Conservation (phyloP, 2,329 filamentous ascomycete species). For the Aspergillus tubingensis region DNA sequence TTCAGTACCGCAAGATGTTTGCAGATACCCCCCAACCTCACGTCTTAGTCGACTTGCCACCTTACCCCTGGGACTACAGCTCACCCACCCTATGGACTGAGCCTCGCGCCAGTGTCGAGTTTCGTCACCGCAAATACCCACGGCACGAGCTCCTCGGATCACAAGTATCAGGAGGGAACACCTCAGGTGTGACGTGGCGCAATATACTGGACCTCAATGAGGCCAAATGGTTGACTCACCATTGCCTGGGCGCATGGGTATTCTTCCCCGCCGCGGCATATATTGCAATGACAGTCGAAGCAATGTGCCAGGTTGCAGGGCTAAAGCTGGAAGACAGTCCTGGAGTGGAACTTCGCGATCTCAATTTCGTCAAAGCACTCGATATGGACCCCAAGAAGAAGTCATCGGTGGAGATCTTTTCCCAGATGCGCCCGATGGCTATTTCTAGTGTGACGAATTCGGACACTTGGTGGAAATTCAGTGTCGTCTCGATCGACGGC, state of each 20-base stretch:
- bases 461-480: neutral
- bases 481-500: neutral
- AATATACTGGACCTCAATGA: constrained; percentile 29
- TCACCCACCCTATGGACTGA: constrained; percentile 24
- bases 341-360: neutral
- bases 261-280: constrained; percentile 35
- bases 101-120: constrained; percentile 20
- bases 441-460: neutral
- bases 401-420: neutral
- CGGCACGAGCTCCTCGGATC: constrained; percentile 29
- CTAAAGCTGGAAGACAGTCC: neutral
- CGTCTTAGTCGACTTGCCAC: constrained; percentile 25
- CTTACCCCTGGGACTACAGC: constrained; percentile 28
- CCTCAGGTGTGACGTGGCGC: constrained; percentile 25
- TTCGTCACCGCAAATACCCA: constrained; percentile 15
- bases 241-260: constrained; percentile 23
- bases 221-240: constrained; percentile 32
- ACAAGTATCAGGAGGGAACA: constrained; percentile 7
- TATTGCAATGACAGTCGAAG: constrained; percentile 32
- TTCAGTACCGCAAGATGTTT: neutral
- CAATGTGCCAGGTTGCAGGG: constrained; percentile 15
- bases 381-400: neutral
- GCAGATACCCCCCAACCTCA: neutral
- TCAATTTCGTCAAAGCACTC: neutral
- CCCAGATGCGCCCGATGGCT: neutral